These are phyloP conservation scores for Teratosphaeria destructans DNA, from an alignment of 2,329 filamentous ascomycete species.

Conservation along the genomic window DNA sequence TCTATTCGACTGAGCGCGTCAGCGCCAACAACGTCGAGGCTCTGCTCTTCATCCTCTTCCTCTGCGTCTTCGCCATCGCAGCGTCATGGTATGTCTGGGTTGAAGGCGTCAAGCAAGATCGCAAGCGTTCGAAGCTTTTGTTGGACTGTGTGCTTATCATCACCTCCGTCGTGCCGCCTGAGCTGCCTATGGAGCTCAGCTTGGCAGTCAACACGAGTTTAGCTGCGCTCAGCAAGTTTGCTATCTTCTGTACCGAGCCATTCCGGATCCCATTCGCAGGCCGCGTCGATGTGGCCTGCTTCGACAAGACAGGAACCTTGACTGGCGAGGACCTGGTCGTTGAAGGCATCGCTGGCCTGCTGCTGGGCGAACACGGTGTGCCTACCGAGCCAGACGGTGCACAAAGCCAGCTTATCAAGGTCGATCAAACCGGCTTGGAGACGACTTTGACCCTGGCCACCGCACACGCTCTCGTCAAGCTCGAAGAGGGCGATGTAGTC, in stretches of 20 bases:
- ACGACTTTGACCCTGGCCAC: conserved; percentile 90
- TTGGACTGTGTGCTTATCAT: conserved; percentile 96
- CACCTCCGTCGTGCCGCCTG: conserved; percentile 95
- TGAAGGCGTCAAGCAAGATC: conserved; percentile 85
- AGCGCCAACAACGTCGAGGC: conserved; percentile 98
- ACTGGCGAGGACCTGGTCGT: conserved; percentile 96
- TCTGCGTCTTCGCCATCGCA: conserved; percentile 89
- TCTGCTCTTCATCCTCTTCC: conserved; percentile 92
- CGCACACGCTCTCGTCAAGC: conserved; percentile 86
- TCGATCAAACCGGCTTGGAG: conserved; percentile 61
- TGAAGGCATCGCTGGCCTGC: conserved; percentile 86
- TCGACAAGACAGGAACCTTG: conserved; percentile 95
- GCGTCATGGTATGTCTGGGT: conserved; percentile 99
- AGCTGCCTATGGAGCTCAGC: conserved; percentile 95
- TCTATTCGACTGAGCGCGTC: conserved; percentile 96
- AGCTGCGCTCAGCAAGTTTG: conserved; percentile 84
- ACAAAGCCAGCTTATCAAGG: conserved; percentile 65
- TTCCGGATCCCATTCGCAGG: conserved; percentile 97
- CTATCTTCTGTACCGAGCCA: conserved; percentile 97
- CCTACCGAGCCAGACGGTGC: conserved; percentile 64
- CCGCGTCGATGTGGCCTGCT: conserved; percentile 91
- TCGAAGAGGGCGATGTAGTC: conserved; percentile 94
- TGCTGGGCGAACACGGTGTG: conserved; percentile 57
- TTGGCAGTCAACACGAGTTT: conserved; percentile 96
- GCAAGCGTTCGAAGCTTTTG: conserved; percentile 93